phyloP scores from a whole-genome alignment of 805 yeast genomes.

The Cyberlindnera xishuangbannaensis region DNA sequence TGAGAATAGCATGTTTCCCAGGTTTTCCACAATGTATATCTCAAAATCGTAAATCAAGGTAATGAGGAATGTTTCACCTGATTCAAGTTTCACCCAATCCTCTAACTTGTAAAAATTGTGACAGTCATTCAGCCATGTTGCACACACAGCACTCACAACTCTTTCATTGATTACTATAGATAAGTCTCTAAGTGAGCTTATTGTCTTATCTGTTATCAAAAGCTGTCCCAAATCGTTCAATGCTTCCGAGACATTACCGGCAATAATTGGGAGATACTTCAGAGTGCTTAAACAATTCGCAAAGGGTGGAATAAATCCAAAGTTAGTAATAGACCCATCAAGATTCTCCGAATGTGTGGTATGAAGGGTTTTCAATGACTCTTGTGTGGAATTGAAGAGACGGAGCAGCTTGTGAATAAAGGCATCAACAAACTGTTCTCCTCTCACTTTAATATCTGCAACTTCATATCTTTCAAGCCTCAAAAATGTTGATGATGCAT shows the following conservation, averaged over 20 bases:
- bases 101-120: constrained; percentile 33
- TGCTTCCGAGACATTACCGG: constrained; percentile 36
- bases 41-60: constrained; percentile 30
- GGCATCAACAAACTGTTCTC: constrained; percentile 33
- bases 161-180: constrained; percentile 36
- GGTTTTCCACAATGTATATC: constrained; percentile 27
- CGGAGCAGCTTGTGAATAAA: constrained; percentile 26
- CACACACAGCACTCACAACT: constrained; percentile 41
- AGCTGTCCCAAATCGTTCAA: constrained; percentile 41
- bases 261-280: constrained; percentile 43
- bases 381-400: constrained; percentile 31
- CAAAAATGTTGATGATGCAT: constrained; percentile 31
- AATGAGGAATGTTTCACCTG: constrained; percentile 34
- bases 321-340: constrained; percentile 29
- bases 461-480: constrained; percentile 39
- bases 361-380: constrained; percentile 12
- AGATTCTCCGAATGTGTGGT: constrained; percentile 10
- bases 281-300: constrained; percentile 59
- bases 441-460: constrained; percentile 32
- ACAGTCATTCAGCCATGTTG: constrained; percentile 48
- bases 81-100: constrained; percentile 31
- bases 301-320: constrained; percentile 58
- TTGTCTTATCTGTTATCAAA: constrained; percentile 32
- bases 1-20: constrained; percentile 30
- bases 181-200: constrained; percentile 32